Conservation (phyloP, 495 filamentous ascomycete genomes). For the Hapsidospora chrysogenum region DNA sequence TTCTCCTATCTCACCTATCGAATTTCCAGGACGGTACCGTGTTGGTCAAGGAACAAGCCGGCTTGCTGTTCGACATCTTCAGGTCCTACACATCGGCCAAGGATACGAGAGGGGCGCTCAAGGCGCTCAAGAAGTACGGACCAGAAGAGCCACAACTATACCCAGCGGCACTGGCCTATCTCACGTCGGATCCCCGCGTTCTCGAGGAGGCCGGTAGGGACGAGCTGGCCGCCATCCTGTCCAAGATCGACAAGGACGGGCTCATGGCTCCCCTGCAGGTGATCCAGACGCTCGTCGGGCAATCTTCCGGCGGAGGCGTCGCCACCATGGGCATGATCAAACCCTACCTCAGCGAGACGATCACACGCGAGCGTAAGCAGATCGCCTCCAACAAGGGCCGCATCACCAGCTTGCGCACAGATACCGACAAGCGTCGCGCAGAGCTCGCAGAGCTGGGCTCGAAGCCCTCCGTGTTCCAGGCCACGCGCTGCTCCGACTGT, state of each 20-base stretch:
- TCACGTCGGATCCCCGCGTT: conserved; percentile 67
- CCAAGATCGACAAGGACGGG: conserved; percentile 74
- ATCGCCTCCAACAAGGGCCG: conserved; percentile 69
- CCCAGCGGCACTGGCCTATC: conserved; percentile 80
- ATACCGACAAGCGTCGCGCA: conserved; percentile 61
- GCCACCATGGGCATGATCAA: conserved; percentile 97
- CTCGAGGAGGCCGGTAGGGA: conserved; percentile 77
- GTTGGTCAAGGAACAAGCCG: conserved; percentile 84
- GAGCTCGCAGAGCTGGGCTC: conserved; percentile 60
- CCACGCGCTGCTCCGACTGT: conserved; percentile 72
- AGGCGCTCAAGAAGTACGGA: conserved; percentile 79
- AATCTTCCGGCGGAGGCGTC: conserved; percentile 43
- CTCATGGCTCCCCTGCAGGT: conserved; percentile 95
- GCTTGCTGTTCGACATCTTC: conserved; percentile 87
- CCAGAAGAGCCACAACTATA: conserved; percentile 86
- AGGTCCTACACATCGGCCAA: conserved; percentile 88
- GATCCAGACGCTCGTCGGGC: conserved; percentile 67
- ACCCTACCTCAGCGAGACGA: conserved; percentile 73
- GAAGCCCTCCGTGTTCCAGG: conserved; percentile 80
- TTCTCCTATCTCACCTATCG: conserved; percentile 82
- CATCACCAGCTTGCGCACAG: conserved; percentile 68
- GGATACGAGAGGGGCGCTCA: conserved; percentile 79
- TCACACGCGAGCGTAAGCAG: conserved; percentile 72
- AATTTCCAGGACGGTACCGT: conserved; percentile 82
- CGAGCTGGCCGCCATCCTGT: conserved; percentile 61